Evolutionary conservation across 495 filamentous ascomycete species (phyloP), one percentile per base, ranked within the genome.

Genomic region (Pseudoneurospora amorphoporcata): DNA sequence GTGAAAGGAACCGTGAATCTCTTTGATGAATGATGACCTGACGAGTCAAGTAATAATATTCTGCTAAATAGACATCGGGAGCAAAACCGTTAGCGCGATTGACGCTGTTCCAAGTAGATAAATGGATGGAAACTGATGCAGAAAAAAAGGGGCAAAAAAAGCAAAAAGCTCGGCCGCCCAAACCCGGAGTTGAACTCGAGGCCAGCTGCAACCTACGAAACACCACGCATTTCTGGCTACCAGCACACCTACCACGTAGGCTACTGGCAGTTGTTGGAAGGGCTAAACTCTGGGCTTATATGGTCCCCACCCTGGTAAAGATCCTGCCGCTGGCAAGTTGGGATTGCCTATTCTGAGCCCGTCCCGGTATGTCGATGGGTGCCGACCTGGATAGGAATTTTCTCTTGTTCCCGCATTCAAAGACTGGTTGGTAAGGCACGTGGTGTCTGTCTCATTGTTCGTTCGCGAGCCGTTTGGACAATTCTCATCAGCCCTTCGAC

Each of bases 121-220:
- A 17, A 6, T 2, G 4, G 7, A 43, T 5, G 2, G 0, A 2
- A n/a, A 14, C 41, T 3, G 4, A 0, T 0, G 39, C 0, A 7
- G 16, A 4, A 41, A 17, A 16, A 12, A 40, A 40, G 39, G 8
- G 10, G 39, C 1, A 9, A 19, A 45, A 45, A 47, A 47, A 23
- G 43, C 45, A 53, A 53, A 53, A 53, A 14, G 19, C 45, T 53
- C 4, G 0, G 19, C 4, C 19, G 19, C 45, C 19, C 45, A 53
- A 29, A n/a, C 45, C 19, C 4, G 9, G 19, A 53, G 45, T 53
- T 6, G 9, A 53, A 53, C 9, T 3, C 45, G 8, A 29, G 19
- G 9, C 45, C 45, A 53, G 45, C 45, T 53, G 19, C 45, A 6
- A 0, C 45, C 45, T 53, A 53, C 19, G 45, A 29, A 29, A 53